Base-by-base conservation (phyloP, 2,329 filamentous ascomycete species). In the Colletotrichum tamarilloi region DNA sequence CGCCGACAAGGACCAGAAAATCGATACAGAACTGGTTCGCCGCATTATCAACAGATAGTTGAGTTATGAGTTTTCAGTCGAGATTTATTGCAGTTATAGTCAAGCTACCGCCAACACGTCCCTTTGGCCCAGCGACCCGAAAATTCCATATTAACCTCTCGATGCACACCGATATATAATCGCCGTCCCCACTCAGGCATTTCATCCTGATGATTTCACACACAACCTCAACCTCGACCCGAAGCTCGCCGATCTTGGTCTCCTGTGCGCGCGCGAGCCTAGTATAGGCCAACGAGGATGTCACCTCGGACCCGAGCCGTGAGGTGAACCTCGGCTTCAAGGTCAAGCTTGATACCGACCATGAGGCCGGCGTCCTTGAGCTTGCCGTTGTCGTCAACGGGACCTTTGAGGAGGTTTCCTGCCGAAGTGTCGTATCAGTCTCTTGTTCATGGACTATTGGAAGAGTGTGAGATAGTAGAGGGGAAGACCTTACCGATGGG, bases 281-380 rank as follows among this genome's bases (percentile, higher is more conserved):
- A 90, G 79, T 90, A 90, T 77, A 90, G 80, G 59, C 88, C 88
- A 74, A 91, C 85, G 28, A 87, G 86, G 77, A 91, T 90, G 79
- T 91, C 89, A 84, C 90, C 89, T 60, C 88, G 84, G 73, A 91
- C 84, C 66, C 89, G 81, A 62, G 90, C 89, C 22, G 89, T 91
- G 75, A 91, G 81, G 79, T 92, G 89, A 55, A 91, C 87, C 79
- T 91, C 89, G 14, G 89, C 89, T 79, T 91, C 89, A n/a, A 91
- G 81, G 78, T 91, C 89, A 46, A 91, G 84, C 84, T 91, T 91
- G 83, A 91, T 91, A 68, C 89, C 89, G 52, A 91, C 84, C 76
- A 91, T 84, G 55, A 91, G 83, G 1, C 88, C 89, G 5, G 90
- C 87, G 57, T 87, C 81, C 81, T 90, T 91, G 70, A 87, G 84